Evolutionary conservation across 2,329 filamentous ascomycete genomes (phyloP).

Genomic region (Talaromyces sp.): DNA sequence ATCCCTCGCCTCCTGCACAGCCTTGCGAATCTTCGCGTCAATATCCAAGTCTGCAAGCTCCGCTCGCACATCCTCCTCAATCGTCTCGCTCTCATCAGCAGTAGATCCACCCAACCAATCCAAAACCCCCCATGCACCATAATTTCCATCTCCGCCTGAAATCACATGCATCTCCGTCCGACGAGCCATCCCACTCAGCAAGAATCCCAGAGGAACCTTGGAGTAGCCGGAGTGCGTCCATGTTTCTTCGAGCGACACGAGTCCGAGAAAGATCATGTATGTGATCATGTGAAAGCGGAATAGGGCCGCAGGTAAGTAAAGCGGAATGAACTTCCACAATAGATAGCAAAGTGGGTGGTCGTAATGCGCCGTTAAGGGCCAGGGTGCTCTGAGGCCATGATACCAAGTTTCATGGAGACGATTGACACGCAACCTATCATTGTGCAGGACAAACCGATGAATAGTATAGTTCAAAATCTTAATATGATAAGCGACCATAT

Average conservation of each 20-base stretch:
- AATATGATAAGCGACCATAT: not conserved
- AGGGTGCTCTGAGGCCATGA: conserved; percentile 53
- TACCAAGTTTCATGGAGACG: conserved; percentile 55
- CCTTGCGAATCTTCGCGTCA: conserved; percentile 30
- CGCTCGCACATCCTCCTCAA: conserved; percentile 50
- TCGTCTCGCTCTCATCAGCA: conserved; percentile 34
- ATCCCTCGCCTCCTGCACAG: conserved; percentile 31
- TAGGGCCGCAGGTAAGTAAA: conserved; percentile 54
- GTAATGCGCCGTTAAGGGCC: conserved; percentile 58
- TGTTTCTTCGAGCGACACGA: conserved; percentile 59
- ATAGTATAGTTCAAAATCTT: conserved; percentile 58
- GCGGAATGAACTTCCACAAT: conserved; percentile 53
- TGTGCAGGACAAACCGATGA: conserved; percentile 71
- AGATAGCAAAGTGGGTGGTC: conserved; percentile 59
- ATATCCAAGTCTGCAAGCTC: conserved; percentile 37
- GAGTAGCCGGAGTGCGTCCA: conserved; percentile 61
- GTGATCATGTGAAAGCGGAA: conserved; percentile 61
- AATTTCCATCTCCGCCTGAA: conserved; percentile 45
- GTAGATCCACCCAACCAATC: conserved; percentile 46
- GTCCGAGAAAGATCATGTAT: conserved; percentile 53
- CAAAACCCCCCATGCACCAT: conserved; percentile 44
- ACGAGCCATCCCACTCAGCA: conserved; percentile 58
- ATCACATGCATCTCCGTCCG: conserved; percentile 55
- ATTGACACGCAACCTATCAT: conserved; percentile 52
- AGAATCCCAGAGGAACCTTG: conserved; percentile 55